A percentile compares a stretch with the other conserved stretches of the same genome.
Conservation (phyloP, 1,284 basidiomycete genomes). For the Apiotrichum domesticum region DNA sequence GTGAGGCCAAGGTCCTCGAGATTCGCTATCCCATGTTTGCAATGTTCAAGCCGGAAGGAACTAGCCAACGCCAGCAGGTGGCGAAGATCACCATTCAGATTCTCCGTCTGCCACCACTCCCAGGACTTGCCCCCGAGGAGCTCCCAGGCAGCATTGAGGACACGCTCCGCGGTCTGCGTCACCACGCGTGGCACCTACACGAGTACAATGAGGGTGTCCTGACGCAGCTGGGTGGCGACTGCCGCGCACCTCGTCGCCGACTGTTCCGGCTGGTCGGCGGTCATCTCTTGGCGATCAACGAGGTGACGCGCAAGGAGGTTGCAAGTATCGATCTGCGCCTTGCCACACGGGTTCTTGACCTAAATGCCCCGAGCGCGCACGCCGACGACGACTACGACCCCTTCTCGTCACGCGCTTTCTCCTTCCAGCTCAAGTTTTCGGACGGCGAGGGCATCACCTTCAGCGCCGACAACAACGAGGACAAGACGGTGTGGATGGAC, state of each 20-base stretch:
- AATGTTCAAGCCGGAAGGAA: constrained; percentile 52
- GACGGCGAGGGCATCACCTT: constrained; percentile 77
- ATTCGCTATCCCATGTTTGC: constrained; percentile 74
- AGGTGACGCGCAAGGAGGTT: constrained; percentile 85
- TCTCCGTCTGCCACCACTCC: constrained; percentile 81
- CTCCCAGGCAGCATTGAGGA: constrained; percentile 90
- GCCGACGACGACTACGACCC: constrained; percentile 61
- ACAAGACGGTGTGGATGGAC: constrained; percentile 80
- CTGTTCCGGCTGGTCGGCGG: constrained; percentile 80
- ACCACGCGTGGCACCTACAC: constrained; percentile 85
- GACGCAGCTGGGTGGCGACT: constrained; percentile 94
- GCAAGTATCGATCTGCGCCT: constrained; percentile 86
- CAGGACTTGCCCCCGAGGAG: constrained; percentile 67
- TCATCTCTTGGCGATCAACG: constrained; percentile 83
- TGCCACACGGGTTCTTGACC: constrained; percentile 69
- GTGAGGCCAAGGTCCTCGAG: constrained; percentile 75
- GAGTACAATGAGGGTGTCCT: constrained; percentile 87
- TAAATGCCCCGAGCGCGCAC: constrained; percentile 36
- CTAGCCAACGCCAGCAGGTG: constrained; percentile 55
- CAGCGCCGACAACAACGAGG: constrained; percentile 83
- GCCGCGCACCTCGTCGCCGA: constrained; percentile 80
- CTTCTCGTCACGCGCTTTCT: constrained; percentile 57
- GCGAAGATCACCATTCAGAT: constrained; percentile 76
- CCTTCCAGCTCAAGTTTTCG: constrained; percentile 78
- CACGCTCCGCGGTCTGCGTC: constrained; percentile 77